These are phyloP conservation scores for Beauveria bassiana DNA, from an alignment of 2,329 filamentous ascomycete genomes.

Conservation along the genomic window DNA sequence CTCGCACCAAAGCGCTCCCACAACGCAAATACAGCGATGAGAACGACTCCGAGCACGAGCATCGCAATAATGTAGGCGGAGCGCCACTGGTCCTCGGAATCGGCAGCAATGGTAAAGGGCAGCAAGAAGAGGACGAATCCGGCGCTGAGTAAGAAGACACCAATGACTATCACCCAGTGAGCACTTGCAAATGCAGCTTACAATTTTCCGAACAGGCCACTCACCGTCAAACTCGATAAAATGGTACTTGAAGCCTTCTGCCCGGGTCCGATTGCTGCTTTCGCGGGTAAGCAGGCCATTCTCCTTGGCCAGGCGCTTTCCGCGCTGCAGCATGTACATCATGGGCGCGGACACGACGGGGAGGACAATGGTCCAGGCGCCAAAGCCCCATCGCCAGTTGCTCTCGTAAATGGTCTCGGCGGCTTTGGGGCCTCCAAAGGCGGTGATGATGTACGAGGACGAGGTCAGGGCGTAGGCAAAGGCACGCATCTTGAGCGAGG, in stretches of 20 bases:
- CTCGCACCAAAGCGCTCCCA: conserved; percentile 41
- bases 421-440: conserved; percentile 23
- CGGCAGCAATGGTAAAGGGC: conserved; percentile 45
- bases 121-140: conserved; percentile 47
- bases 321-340: conserved; percentile 16
- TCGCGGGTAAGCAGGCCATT: conserved; percentile 10
- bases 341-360: conserved; percentile 32
- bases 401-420: conserved; percentile 18
- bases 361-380: conserved; percentile 50
- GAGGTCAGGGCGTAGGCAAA: conserved; percentile 24
- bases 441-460: conserved; percentile 29
- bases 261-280: conserved; percentile 28
- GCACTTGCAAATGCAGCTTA: background rate
- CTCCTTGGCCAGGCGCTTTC: conserved; percentile 18
- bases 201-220: background rate
- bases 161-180: conserved; percentile 23
- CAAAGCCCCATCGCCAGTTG: conserved; percentile 35
- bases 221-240: conserved; percentile 16
- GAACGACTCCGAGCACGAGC: conserved; percentile 43
- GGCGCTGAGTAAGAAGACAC: conserved; percentile 39
- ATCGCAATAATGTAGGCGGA: conserved; percentile 37
- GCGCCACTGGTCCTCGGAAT: conserved; percentile 32
- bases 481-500: conserved; percentile 23
- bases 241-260: conserved; percentile 32
- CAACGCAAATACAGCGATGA: conserved; percentile 37